A percentile compares a stretch with the other conserved stretches of the same genome.
These are phyloP conservation scores for Suhomyces faveliae DNA, from an alignment of 805 yeast genomes.

Conservation along the genomic window DNA sequence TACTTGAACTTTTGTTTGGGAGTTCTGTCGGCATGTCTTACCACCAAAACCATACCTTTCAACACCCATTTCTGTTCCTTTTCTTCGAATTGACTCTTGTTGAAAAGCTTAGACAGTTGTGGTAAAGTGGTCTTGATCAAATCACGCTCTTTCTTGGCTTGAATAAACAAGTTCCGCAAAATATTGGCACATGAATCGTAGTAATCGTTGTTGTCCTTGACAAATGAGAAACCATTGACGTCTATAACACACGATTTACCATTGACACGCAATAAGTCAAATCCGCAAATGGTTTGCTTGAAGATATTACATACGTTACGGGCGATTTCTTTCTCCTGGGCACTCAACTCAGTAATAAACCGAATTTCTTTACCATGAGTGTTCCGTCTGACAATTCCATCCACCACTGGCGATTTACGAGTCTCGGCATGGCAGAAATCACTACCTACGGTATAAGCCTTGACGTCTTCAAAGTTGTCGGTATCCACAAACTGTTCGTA, in stretches of 20 bases:
- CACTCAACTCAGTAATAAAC: slow-evolving; percentile 75
- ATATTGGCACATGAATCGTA: slow-evolving; percentile 82
- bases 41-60: slow-evolving; percentile 86
- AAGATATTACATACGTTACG: slow-evolving; percentile 68
- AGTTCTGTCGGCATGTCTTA: slow-evolving; percentile 97
- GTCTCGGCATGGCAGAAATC: slow-evolving; percentile 96
- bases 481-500: slow-evolving; percentile 97
- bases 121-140: slow-evolving; percentile 39
- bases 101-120: slow-evolving; percentile 29
- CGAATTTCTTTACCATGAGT: slow-evolving; percentile 97
- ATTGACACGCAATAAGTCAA: slow-evolving; percentile 85
- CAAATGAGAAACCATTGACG: slow-evolving; percentile 97
- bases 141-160: slow-evolving; percentile 45
- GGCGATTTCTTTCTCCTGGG: slow-evolving; percentile 80
- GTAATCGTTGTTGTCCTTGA: slow-evolving; percentile 83
- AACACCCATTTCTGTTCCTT: slow-evolving; percentile 92
- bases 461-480: slow-evolving; percentile 96
- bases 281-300: slow-evolving; percentile 95
- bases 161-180: slow-evolving; percentile 67
- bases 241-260: slow-evolving; percentile 92
- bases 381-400: slow-evolving; percentile 94
- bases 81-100: slow-evolving; percentile 47
- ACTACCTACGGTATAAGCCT: slow-evolving; percentile 95
- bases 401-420: slow-evolving; percentile 98
- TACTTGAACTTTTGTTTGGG: slow-evolving; percentile 98